phyloP scores from a whole-genome alignment of 176 grass and related monocot genomes.

The Rhynchospora pubera region DNA sequence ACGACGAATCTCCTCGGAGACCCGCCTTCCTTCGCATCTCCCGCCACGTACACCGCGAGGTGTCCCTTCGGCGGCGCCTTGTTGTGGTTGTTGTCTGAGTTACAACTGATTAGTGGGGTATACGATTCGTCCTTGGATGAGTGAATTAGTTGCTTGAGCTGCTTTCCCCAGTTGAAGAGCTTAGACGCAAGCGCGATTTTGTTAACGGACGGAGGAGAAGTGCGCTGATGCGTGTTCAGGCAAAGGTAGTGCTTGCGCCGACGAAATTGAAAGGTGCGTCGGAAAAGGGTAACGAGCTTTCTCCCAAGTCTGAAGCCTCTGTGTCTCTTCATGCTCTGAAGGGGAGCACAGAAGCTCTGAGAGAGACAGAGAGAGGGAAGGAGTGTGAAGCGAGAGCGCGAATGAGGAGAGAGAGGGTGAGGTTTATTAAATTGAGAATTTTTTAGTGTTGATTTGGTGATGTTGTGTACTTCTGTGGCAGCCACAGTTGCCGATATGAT shows the following conservation, averaged over 20 bases:
- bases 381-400: not conserved
- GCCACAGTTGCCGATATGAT: not conserved
- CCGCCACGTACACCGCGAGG: conserved; percentile 84
- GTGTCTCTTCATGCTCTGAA: conserved; percentile 34
- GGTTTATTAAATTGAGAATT: conserved; percentile 11
- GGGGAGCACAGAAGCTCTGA: not conserved
- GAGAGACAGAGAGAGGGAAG: not conserved
- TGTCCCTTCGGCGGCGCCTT: conserved; percentile 66
- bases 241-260: conserved; percentile 20
- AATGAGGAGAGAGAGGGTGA: not conserved
- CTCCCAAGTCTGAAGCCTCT: conserved; percentile 75
- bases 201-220: not conserved
- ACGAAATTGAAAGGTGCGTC: conserved; percentile 30
- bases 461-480: conserved; percentile 6
- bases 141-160: conserved; percentile 17
- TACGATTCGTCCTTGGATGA: conserved; percentile 14
- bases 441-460: not conserved
- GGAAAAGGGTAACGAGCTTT: conserved; percentile 43
- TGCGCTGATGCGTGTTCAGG: conserved; percentile 22
- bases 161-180: conserved; percentile 12
- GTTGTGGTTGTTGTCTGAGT: not conserved
- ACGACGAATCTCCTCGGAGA: conserved; percentile 58
- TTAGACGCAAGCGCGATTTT: not conserved
- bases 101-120: not conserved
- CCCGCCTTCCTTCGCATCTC: conserved; percentile 15